Evolutionary conservation across 2,329 filamentous ascomycete genomes (phyloP).

Genomic region (Sphaerulina vaccinii): DNA sequence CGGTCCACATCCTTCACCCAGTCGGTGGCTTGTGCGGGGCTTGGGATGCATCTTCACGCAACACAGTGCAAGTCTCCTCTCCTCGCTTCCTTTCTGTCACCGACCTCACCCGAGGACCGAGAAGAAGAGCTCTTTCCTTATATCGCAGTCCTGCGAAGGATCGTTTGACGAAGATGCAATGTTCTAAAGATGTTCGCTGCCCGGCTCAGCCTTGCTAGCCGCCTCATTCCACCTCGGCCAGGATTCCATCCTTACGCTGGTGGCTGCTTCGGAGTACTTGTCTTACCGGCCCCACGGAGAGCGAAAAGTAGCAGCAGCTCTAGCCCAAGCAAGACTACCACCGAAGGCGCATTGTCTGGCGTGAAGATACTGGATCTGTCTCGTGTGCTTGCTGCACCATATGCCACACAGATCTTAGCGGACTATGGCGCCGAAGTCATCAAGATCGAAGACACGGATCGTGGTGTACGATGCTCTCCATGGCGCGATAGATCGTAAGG

Average conservation of each 20-base stretch:
- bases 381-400: constrained; percentile 27
- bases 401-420: constrained; percentile 34
- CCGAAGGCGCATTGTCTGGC: constrained; percentile 19
- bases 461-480: constrained; percentile 16
- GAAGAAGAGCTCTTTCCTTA: background rate
- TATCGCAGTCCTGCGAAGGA: background rate
- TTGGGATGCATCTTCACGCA: constrained; percentile 6
- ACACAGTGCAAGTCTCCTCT: constrained; percentile 4
- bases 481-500: background rate
- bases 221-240: constrained; percentile 4
- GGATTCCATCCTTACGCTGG: constrained; percentile 8
- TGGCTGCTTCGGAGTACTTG: constrained; percentile 7
- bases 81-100: background rate
- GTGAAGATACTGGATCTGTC: constrained; percentile 25
- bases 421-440: constrained; percentile 37
- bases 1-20: constrained; percentile 4
- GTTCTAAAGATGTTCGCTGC: constrained; percentile 7
- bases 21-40: constrained; percentile 1
- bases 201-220: constrained; percentile 8
- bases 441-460: constrained; percentile 33
- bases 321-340: constrained; percentile 4
- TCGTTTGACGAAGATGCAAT: background rate
- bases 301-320: constrained; percentile 17
- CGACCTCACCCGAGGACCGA: constrained; percentile 7
- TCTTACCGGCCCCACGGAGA: constrained; percentile 13